These are phyloP conservation scores for Phytophthora hybrid DNA, from an alignment of 352 stramenopile species.

Conservation along the genomic window DNA sequence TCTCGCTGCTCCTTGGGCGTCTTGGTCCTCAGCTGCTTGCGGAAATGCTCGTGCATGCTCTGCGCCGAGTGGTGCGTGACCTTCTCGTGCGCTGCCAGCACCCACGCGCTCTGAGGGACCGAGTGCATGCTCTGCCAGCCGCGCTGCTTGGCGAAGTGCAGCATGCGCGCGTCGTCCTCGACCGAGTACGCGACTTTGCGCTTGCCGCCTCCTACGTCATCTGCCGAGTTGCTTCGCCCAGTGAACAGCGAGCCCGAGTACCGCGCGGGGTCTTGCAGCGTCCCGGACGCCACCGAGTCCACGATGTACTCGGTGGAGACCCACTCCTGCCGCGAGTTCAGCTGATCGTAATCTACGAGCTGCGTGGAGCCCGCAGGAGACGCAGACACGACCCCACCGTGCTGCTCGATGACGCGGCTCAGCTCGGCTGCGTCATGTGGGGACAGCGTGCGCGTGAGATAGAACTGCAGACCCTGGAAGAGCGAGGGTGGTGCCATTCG, in stretches of 20 bases:
- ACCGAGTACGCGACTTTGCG: constrained; percentile 39
- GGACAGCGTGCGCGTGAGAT: constrained; percentile 41
- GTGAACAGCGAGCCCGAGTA: constrained; percentile 46
- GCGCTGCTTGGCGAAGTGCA: constrained; percentile 48
- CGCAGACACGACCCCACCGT: constrained; percentile 46
- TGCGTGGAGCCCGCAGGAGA: constrained; percentile 31
- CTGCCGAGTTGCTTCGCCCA: background rate
- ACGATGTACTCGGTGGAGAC: constrained; percentile 60
- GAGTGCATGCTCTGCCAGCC: constrained; percentile 24
- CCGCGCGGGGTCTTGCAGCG: constrained; percentile 39
- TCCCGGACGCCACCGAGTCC: constrained; percentile 48
- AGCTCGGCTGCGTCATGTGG: constrained; percentile 31
- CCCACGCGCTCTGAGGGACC: constrained; percentile 35
- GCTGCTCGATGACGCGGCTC: constrained; percentile 37
- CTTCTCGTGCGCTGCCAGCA: constrained; percentile 21
- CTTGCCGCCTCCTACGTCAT: background rate
- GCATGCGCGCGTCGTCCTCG: constrained; percentile 61
- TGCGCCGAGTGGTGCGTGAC: constrained; percentile 44
- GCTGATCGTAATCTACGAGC: constrained; percentile 48
- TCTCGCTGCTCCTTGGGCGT: constrained; percentile 45
- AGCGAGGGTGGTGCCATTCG: constrained; percentile 14
- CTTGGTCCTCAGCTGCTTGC: constrained; percentile 52
- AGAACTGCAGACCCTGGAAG: constrained; percentile 52
- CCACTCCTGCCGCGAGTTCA: constrained; percentile 41
- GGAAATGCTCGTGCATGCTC: constrained; percentile 71